phyloP scores from a whole-genome alignment of 495 filamentous ascomycete genomes.

The Tuber microsphaerosporum region DNA sequence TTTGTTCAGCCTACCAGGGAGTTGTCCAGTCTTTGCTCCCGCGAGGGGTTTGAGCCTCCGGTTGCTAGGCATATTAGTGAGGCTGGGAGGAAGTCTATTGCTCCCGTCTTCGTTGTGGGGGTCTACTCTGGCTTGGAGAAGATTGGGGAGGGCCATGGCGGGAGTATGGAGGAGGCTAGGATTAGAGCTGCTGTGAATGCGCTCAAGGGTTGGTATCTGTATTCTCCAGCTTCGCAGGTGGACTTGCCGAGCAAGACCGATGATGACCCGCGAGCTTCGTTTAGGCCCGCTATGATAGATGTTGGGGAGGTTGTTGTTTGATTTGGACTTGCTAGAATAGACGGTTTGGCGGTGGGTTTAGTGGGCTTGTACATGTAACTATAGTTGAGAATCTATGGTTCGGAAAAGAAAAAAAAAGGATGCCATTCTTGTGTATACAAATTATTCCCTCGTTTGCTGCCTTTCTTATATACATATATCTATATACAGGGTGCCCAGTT shows the following conservation, averaged over 20 bases:
- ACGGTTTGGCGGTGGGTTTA: background rate
- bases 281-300: constrained; percentile 82
- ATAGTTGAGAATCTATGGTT: background rate
- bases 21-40: constrained; percentile 66
- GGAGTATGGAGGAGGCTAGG: constrained; percentile 67
- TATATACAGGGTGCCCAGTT: background rate
- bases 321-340: constrained; percentile 11
- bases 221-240: constrained; percentile 59
- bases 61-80: constrained; percentile 80
- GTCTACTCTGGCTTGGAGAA: constrained; percentile 82
- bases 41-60: constrained; percentile 82
- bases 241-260: constrained; percentile 73
- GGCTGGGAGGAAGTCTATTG: constrained; percentile 71
- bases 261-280: constrained; percentile 48
- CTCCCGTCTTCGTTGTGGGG: constrained; percentile 90
- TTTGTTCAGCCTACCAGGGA: constrained; percentile 79
- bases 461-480: background rate
- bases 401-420: background rate
- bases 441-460: background rate
- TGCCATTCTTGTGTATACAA: background rate
- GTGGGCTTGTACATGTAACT: background rate
- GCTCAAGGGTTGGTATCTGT: constrained; percentile 91
- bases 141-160: constrained; percentile 75
- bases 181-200: constrained; percentile 70
- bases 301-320: constrained; percentile 80